Percentiles rank a stretch among this genome's conserved stretches.
phyloP scores from a whole-genome alignment of 1,284 basidiomycete species.

The Tilletia indica region DNA sequence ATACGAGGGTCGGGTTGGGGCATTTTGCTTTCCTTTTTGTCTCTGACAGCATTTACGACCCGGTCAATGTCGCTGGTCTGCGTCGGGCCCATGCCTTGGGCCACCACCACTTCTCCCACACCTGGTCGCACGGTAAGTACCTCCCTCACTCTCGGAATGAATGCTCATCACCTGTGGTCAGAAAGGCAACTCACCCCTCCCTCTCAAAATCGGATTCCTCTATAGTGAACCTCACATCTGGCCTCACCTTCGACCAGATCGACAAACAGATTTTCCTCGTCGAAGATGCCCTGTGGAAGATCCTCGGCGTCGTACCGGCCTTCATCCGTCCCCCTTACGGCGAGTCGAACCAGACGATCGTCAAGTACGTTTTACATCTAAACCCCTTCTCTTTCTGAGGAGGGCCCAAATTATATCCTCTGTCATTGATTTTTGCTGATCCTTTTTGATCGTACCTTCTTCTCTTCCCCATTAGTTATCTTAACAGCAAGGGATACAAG shows the following conservation, averaged over 20 bases:
- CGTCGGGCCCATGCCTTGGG: slow-evolving; percentile 7
- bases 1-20: no score
- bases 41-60: slow-evolving; percentile 1
- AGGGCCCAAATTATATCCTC: no score
- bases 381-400: no score
- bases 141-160: no score
- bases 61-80: slow-evolving; percentile 1
- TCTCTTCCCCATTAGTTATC: no score
- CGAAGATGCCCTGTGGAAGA: slow-evolving; percentile 27
- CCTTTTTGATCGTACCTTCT: no score
- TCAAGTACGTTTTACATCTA: background rate
- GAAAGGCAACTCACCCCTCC: background rate
- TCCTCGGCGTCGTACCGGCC: slow-evolving; percentile 23
- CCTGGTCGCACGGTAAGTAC: slow-evolving; percentile 19
- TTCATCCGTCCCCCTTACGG: slow-evolving; percentile 23
- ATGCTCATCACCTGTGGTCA: no score
- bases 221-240: slow-evolving; percentile 16
- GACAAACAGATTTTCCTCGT: slow-evolving; percentile 24
- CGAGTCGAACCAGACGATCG: slow-evolving; percentile 10
- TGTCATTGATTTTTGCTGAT: no score
- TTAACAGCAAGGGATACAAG: slow-evolving; percentile 17
- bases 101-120: slow-evolving; percentile 23
- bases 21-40: no score
- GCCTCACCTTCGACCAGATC: slow-evolving; percentile 17
- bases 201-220: background rate